A percentile compares a stretch with the other conserved stretches of the same genome.
phyloP scores from a whole-genome alignment of 495 filamentous ascomycete genomes.

The Aspergillus indologenus region DNA sequence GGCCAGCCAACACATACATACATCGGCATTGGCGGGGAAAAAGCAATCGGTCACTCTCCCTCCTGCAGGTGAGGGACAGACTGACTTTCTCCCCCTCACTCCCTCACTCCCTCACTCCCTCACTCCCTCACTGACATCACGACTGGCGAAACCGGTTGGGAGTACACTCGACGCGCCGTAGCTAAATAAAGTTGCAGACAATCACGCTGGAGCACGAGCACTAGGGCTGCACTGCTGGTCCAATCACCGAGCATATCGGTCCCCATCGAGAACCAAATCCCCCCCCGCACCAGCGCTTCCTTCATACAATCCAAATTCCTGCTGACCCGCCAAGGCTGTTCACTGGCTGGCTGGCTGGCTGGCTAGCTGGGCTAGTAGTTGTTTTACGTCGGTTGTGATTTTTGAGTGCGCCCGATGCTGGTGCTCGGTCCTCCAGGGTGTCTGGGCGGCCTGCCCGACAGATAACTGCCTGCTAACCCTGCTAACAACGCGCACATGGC shows the following conservation, averaged over 20 bases:
- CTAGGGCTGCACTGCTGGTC: constrained; percentile 11
- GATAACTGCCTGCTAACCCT: background rate
- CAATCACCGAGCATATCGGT: constrained; percentile 13
- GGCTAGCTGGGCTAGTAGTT: background rate
- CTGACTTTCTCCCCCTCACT: too few species aligned
- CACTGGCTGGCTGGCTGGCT: background rate
- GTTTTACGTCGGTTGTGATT: background rate
- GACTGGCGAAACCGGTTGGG: constrained; percentile 3
- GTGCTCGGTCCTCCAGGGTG: background rate
- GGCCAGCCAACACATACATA: constrained; percentile 3
- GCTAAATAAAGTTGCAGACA: constrained; percentile 21
- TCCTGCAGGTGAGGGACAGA: background rate
- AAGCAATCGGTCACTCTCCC: background rate
- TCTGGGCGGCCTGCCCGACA: constrained; percentile 2
- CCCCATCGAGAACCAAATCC: background rate
- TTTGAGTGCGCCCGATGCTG: constrained; percentile 3
- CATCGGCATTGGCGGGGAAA: constrained; percentile 2
- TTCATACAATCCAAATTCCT: background rate
- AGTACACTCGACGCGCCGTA: background rate
- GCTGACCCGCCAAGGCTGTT: constrained; percentile 3
- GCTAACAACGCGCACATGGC: background rate
- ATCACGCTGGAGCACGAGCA: constrained; percentile 13
- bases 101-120: constrained; percentile 7
- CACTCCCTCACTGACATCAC: constrained; percentile 14
- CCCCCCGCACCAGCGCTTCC: constrained; percentile 21